Evolutionary conservation across 345 rosid genomes (phyloP), one percentile per base, ranked within the genome.

Genomic region (Excoecaria cochinchinensis): DNA sequence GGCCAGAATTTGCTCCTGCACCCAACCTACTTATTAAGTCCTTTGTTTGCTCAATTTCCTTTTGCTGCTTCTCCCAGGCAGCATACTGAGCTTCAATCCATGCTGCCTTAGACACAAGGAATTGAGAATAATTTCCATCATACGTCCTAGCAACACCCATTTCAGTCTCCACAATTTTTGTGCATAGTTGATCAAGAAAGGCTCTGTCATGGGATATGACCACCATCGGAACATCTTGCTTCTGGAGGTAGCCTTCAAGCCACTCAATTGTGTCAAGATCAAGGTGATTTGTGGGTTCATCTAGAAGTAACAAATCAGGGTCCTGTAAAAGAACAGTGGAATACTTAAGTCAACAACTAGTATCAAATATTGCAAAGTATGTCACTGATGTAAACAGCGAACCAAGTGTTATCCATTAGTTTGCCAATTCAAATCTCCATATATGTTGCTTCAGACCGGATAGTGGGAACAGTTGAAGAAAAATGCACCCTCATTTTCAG

Each of bases 221-320:
- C 76, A 95, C 97, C 99, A 95, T 95, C 0, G 99, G 99, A 82
- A 95, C 97, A 17, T 87, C 94, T 82, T 95, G 99, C 92, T 86
- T 88, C 73, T 82, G 85, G 72, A 95, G 86, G 78, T 95, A 95
- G 47, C 94, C 90, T 89, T 95, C 99, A 75, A 95, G 95, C 97
- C 99, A 95, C 84, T 92, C 99, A 10, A 95, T 92, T 0, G 99
- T 91, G 79, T 92, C 99, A 48, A 95, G 95, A 78, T 95, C 99
- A 64, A 95, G 91, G 82, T 95, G 99, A 78, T 95, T 95, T 24
- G 99, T 92, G 5, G 99, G 99, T 76, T 95, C 97, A 87, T 95
- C 99, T 75, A 92, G 82, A 66, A 95, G 92, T 82, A 95, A 82
- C 80, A 95, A 85, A 87, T 95, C 99, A 1, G 97, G 99, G 46